A percentile compares a stretch with the other conserved stretches of the same genome.
phyloP scores from a whole-genome alignment of 2,329 filamentous ascomycete genomes.

The Trichoderma breve region DNA sequence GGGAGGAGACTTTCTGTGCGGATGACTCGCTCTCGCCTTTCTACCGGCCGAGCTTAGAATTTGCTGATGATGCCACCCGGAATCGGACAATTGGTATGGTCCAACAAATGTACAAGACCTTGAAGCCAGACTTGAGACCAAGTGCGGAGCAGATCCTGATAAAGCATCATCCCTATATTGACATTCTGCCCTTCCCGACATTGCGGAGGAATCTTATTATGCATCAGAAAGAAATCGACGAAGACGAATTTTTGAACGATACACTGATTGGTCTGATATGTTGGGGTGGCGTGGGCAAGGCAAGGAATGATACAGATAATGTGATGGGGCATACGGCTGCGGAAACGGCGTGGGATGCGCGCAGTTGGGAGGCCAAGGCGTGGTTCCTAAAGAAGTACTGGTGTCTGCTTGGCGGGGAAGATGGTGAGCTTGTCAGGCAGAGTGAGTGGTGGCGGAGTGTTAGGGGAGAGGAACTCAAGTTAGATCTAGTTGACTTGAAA shows the following conservation, averaged over 20 bases:
- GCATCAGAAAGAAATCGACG: not conserved
- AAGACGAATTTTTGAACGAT: not conserved
- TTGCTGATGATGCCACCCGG: not conserved
- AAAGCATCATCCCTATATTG: not conserved
- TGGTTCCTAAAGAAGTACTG: not conserved
- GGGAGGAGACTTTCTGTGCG: not conserved
- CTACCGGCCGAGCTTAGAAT: not conserved
- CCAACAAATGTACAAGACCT: not conserved
- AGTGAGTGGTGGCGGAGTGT: not conserved
- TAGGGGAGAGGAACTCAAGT: not conserved
- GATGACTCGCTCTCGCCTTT: not conserved
- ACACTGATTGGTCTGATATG: not conserved
- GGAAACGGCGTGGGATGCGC: not conserved
- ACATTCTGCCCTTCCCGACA: not conserved
- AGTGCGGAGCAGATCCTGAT: not conserved
- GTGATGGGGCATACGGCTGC: not conserved
- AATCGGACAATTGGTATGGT: not conserved
- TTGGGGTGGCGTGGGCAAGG: not conserved
- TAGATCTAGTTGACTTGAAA: not conserved
- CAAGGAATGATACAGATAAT: not conserved
- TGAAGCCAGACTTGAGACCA: not conserved
- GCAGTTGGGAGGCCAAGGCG: not conserved
- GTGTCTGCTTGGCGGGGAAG: not conserved
- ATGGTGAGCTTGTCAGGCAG: not conserved
- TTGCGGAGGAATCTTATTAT: not conserved